Evolutionary conservation across 1,139 yeast genomes (phyloP).

Genomic region (Scheffersomyces illinoinensis): DNA sequence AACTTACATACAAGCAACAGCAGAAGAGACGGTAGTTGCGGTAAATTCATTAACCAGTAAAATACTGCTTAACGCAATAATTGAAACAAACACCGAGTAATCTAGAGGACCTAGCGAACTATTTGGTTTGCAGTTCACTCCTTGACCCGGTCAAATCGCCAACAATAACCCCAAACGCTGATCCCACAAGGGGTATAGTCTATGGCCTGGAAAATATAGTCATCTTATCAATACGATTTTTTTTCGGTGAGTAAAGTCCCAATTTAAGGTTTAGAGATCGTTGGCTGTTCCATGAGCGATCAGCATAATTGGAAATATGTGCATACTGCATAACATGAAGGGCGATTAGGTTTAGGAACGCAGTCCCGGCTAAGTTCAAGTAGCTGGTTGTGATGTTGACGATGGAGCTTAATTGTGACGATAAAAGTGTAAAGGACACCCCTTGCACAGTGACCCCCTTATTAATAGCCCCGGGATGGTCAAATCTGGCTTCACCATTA

Average conservation of each 20-base stretch:
- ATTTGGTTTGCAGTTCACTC: neutral
- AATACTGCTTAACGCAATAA: neutral
- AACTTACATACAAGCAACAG: neutral
- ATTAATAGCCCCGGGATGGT: neutral
- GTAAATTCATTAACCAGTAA: neutral
- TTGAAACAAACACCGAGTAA: neutral
- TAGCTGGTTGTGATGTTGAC: neutral
- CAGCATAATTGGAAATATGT: neutral
- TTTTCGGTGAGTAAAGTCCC: neutral
- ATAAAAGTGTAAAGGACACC: neutral
- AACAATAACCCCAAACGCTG: neutral
- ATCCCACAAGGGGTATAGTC: neutral
- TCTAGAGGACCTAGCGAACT: too few species aligned
- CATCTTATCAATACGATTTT: neutral
- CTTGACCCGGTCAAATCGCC: neutral
- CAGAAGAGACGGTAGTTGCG: neutral
- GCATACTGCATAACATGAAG: neutral
- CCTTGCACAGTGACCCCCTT: neutral
- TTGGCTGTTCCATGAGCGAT: neutral
- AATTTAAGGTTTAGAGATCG: neutral
- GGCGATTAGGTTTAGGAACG: neutral
- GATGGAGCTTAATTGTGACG: neutral
- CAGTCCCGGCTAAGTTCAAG: neutral
- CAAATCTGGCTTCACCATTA: neutral
- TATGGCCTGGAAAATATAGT: neutral